These are phyloP conservation scores for Plectranthus barbatus DNA, from an alignment of 257 asterid species.

Conservation along the genomic window DNA sequence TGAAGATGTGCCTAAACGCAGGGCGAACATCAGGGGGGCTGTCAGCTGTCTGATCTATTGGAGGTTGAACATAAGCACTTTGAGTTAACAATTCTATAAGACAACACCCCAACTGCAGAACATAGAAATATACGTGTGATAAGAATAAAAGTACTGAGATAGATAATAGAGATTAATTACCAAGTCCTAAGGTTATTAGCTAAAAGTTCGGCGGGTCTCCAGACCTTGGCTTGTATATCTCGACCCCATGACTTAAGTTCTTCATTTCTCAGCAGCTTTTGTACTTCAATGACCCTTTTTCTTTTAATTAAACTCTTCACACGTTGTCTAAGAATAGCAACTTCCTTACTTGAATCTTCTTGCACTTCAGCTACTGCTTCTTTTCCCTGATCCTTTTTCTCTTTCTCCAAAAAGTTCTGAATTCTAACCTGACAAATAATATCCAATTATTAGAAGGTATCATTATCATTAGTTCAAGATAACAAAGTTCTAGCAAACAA, in stretches of 20 bases:
- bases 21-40: conserved; percentile 91
- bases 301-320: conserved; percentile 61
- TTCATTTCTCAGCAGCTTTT: conserved; percentile 71
- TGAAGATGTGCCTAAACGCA: conserved; percentile 83
- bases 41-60: conserved; percentile 65
- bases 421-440: conserved; percentile 55
- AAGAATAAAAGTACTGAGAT: background rate
- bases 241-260: conserved; percentile 69
- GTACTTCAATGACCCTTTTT: conserved; percentile 59
- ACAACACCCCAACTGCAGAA: conserved; percentile 90
- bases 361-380: conserved; percentile 31
- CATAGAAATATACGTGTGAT: conserved; percentile 10
- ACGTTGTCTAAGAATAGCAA: conserved; percentile 50
- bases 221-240: conserved; percentile 84
- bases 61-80: conserved; percentile 86
- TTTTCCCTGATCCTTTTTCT: conserved; percentile 31
- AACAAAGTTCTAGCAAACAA: background rate
- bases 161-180: background rate
- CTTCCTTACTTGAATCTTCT: conserved; percentile 44
- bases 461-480: background rate
- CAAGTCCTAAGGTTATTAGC: conserved; percentile 2
- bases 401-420: conserved; percentile 76
- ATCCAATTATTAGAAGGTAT: conserved; percentile 5
- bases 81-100: conserved; percentile 70
- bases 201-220: conserved; percentile 10